Conservation (phyloP, 345 rosid genomes). For the Lumnitzera littorea region DNA sequence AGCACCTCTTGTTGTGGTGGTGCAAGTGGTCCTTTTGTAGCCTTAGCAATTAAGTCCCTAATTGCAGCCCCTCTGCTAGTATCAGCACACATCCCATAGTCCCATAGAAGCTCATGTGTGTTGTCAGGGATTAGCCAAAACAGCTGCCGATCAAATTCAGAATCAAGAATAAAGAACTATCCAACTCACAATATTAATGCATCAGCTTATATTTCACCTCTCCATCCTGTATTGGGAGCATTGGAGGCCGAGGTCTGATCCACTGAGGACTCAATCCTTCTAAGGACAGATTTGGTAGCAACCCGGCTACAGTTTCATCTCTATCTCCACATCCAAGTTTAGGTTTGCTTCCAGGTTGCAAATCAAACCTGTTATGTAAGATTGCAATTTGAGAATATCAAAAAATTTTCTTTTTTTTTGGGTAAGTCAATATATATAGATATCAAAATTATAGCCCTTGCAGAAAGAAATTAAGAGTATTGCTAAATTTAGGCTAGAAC, state of each 20-base stretch:
- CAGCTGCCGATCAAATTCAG: slow-evolving; percentile 38
- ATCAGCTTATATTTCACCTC: slow-evolving; percentile 40
- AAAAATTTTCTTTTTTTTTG: neutral
- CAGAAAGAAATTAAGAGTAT: too few relatives aligned
- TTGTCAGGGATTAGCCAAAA: slow-evolving; percentile 93
- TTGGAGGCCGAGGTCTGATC: slow-evolving; percentile 85
- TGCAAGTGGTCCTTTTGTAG: slow-evolving; percentile 70
- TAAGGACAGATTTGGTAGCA: slow-evolving; percentile 38
- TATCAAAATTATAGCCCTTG: too few relatives aligned
- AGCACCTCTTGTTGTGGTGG: slow-evolving; percentile 80
- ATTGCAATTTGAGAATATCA: neutral
- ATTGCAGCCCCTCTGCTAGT: slow-evolving; percentile 91
- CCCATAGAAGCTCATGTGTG: slow-evolving; percentile 97
- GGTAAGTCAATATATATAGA: too few relatives aligned
- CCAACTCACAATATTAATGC: slow-evolving; percentile 7
- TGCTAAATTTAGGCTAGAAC: too few relatives aligned
- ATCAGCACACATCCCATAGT: slow-evolving; percentile 96
- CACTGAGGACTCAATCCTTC: slow-evolving; percentile 64
- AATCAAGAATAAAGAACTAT: slow-evolving; percentile 7
- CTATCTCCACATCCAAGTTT: slow-evolving; percentile 88
- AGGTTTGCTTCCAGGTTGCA: slow-evolving; percentile 59
- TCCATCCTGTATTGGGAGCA: slow-evolving; percentile 63
- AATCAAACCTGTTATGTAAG: slow-evolving; percentile 54
- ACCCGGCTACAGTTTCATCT: slow-evolving; percentile 52
- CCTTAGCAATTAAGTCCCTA: slow-evolving; percentile 77